Base-by-base conservation (phyloP, 1,139 yeast genomes). In the Lodderomyces metapsilosis region DNA sequence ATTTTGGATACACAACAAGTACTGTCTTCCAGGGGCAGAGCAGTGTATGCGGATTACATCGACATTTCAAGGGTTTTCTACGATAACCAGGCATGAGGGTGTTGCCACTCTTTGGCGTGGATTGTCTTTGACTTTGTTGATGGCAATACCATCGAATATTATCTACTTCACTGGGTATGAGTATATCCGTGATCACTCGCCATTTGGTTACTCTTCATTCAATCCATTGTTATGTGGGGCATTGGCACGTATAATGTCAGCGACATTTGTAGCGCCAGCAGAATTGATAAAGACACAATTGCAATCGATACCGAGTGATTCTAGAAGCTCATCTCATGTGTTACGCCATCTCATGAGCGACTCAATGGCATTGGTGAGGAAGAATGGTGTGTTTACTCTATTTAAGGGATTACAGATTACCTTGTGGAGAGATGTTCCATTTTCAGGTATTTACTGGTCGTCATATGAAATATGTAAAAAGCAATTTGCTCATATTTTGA, bases 351-450 rank as follows among this genome's bases (percentile, higher is more conserved):
- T 84, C 35, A 43, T 84, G 23, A 61, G 59, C 12, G 95, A 89
- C 40, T 75, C 88, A 23, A 59, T 62, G 39, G 60, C 62, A 3
- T 81, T 84, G 56, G 69, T 88, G 2, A 61, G 64, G 33, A 52
- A 60, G 1, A 72, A 76, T n/a, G 96, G 98, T 0, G 46, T 78
- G 2, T 58, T 66, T 1, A 75, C 91, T 0, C 61, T 92, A 12
- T 92, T 89, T 73, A 82, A 84, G 43, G 99, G 99, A 0, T 67
- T 94, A 27, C 81, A 85, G 35, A 74, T 92, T 38, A 92, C 98
- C 0, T 70, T 92, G 18, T 91, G 96, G 96, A 74, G 99, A 61
- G 99, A 92, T 59, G 98, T 91, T 0, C 99, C 99, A 2, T 92
- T 92, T 59, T 85, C 95, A 43, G 97, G 95, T 1, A 82, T 92